Base-by-base conservation (phyloP, 2,329 filamentous ascomycete species). In the Scleromitrula shiraiana region DNA sequence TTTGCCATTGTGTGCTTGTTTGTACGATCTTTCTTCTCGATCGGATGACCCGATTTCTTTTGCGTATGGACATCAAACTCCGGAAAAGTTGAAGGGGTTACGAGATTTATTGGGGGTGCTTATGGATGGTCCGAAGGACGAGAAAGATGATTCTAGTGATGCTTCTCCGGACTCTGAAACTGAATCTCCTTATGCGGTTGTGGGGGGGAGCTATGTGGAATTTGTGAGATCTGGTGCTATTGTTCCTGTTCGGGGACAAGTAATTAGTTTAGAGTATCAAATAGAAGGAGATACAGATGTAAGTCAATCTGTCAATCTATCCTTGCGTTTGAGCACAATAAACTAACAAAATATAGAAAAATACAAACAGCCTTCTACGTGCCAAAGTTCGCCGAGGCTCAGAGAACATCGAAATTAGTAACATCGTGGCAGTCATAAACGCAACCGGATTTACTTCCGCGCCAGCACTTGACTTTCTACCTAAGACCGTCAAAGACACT, bases 161-260 rank as follows among this genome's bases (percentile, higher is more conserved):
- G 9, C 4, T 5, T n/a, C 17, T 14, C 22, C 26, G 12, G 10
- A 14, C 8, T 15, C 10, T 22, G 20, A 23, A n/a, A 22, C 32
- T 23, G 30, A 15, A 12, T 33, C 46, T 5, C 46, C 46, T 12
- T 59, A 59, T 42, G 56, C 57, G 8, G 53, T 46, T 22, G 53
- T 60, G 10, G 49, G 47, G 7, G 57, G 59, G 24, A 50, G 37
- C 14, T 52, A 61, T 26, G 48, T 55, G 20, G 51, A 55, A 46
- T 37, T 57, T 32, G 8, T 46, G n/a, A 15, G 46, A 49, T 38
- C 58, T 53, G 42, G 49, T 53, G 38, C 48, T 41, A 26, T 55
- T 55, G 19, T 52, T 52, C 50, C 56, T 51, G 7, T 54, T 47
- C 9, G 46, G 46, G 38, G 47, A 49, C 30, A 46, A 15, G 22